A percentile compares a stretch with the other conserved stretches of the same genome.
Conservation (phyloP, 345 rosid species). For the Lumnitzera littorea region DNA sequence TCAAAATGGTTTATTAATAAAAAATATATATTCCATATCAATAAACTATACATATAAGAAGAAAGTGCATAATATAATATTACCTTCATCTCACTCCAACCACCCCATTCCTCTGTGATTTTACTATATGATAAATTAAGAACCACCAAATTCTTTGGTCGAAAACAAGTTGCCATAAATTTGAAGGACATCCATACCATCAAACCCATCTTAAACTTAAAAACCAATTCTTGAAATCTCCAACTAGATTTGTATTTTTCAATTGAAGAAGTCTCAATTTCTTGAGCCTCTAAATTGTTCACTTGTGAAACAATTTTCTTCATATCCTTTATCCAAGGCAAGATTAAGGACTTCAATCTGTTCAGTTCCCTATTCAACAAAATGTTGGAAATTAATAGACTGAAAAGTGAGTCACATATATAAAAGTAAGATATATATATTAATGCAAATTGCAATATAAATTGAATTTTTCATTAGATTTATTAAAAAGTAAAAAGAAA, state of each 20-base stretch:
- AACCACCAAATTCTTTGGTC: background rate
- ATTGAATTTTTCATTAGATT: too few relatives aligned
- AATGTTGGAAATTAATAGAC: too few relatives aligned
- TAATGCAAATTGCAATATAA: too few relatives aligned
- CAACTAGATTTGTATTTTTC: background rate
- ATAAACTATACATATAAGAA: too few relatives aligned
- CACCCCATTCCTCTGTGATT: slow-evolving; percentile 3
- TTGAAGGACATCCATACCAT: slow-evolving; percentile 1
- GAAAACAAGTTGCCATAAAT: background rate
- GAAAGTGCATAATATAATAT: too few relatives aligned
- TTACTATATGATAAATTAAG: slow-evolving; percentile 6
- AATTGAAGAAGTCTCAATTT: background rate
- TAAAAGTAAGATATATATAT: too few relatives aligned
- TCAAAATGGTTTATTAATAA: too few relatives aligned
- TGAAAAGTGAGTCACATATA: too few relatives aligned
- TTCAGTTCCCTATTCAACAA: slow-evolving; percentile 10
- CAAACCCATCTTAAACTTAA: background rate
- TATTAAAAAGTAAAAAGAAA: too few relatives aligned
- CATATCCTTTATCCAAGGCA: background rate
- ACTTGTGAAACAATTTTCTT: background rate
- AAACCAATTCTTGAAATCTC: background rate
- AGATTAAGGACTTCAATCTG: slow-evolving; percentile 6
- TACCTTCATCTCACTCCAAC: slow-evolving; percentile 12
- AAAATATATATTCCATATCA: too few relatives aligned
- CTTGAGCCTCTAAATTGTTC: slow-evolving; percentile 1